These are phyloP conservation scores for Tolypocladium paradoxum DNA, from an alignment of 2,329 filamentous ascomycete species.

Conservation along the genomic window DNA sequence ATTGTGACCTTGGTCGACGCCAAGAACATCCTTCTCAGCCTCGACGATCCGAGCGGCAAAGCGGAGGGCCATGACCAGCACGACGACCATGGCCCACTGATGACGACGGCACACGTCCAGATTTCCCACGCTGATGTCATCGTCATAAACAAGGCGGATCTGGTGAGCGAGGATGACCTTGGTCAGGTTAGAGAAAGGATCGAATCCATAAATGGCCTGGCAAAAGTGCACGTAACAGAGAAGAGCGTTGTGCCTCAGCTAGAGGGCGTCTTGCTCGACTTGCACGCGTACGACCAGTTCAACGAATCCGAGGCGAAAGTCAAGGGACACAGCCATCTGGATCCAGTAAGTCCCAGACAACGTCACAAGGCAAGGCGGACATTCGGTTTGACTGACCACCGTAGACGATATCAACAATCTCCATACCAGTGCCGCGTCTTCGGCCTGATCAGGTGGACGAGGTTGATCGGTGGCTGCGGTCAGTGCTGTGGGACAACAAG, in stretches of 20 bases:
- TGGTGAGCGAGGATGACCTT: constrained; percentile 63
- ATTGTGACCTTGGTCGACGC: constrained; percentile 95
- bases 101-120: constrained; percentile 91
- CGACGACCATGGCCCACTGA: constrained; percentile 50
- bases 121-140: constrained; percentile 95
- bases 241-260: constrained; percentile 71
- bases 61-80: constrained; percentile 40
- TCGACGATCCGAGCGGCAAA: constrained; percentile 60
- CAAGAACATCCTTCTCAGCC: constrained; percentile 73
- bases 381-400: constrained; percentile 6
- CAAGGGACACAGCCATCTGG: constrained; percentile 83
- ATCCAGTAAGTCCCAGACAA: constrained; percentile 50
- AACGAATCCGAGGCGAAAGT: constrained; percentile 57
- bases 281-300: constrained; percentile 87
- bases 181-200: constrained; percentile 60
- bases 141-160: constrained; percentile 85
- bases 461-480: constrained; percentile 74
- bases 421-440: constrained; percentile 56
- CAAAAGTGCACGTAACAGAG: constrained; percentile 71
- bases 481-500: constrained; percentile 70
- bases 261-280: constrained; percentile 76
- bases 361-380: background rate
- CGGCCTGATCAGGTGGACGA: constrained; percentile 41
- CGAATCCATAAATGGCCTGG: constrained; percentile 77
- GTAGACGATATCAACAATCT: constrained; percentile 74